A percentile compares a stretch with the other conserved stretches of the same genome.
Evolutionary conservation across 1,139 yeast species (phyloP).

Genomic region (Suhomyces bolitotheri): DNA sequence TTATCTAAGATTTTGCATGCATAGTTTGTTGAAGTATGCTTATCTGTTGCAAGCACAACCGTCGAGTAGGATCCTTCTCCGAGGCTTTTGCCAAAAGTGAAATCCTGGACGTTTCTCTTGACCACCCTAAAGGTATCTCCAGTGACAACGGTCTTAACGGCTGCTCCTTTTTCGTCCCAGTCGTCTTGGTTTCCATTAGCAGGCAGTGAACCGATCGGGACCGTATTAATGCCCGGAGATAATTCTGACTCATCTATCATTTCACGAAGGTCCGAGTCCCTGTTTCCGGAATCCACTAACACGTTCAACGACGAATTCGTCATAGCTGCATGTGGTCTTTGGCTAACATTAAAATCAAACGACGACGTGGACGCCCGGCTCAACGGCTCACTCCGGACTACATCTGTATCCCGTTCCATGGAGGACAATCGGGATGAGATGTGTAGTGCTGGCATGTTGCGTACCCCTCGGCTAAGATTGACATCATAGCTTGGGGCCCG

Average conservation of each 20-base stretch:
- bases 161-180: constrained; percentile 45
- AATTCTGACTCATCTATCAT: constrained; percentile 3
- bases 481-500: constrained; percentile 13
- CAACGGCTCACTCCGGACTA: constrained; percentile 31
- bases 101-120: constrained; percentile 76
- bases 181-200: constrained; percentile 12
- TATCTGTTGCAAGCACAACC: constrained; percentile 82
- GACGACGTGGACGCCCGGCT: constrained; percentile 11
- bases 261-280: constrained; percentile 12
- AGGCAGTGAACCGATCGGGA: background rate
- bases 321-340: constrained; percentile 18
- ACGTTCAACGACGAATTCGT: constrained; percentile 43
- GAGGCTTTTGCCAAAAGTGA: constrained; percentile 78
- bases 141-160: constrained; percentile 25
- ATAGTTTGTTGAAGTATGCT: constrained; percentile 67
- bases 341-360: constrained; percentile 14
- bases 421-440: constrained; percentile 36
- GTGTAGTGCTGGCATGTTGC: constrained; percentile 23
- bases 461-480: constrained; percentile 6
- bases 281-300: constrained; percentile 30
- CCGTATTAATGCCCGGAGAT: background rate
- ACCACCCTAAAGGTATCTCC: constrained; percentile 27
- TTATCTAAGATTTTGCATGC: constrained; percentile 93
- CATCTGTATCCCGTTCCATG: constrained; percentile 18
- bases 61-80: constrained; percentile 98